Percentiles rank a stretch among this genome's conserved stretches.
Evolutionary conservation across 495 filamentous ascomycete species (phyloP).

Genomic region (Aspergillus olivimuriae): DNA sequence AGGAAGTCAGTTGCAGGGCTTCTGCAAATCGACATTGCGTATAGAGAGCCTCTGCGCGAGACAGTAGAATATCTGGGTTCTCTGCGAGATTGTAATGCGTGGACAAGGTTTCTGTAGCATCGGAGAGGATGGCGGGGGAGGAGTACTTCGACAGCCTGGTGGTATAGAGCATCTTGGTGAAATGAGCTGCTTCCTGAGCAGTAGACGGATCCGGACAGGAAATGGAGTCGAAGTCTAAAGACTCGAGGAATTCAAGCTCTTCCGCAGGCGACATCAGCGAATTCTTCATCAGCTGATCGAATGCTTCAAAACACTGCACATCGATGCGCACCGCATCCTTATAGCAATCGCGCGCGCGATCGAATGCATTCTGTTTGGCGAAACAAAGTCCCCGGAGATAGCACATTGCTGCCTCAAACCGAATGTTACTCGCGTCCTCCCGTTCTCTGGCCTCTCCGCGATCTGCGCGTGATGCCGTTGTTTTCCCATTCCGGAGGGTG

Average conservation of each 20-base stretch:
- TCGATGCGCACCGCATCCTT: conserved; percentile 95
- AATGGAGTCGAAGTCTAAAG: conserved; percentile 83
- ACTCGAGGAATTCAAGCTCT: conserved; percentile 88
- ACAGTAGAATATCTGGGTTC: conserved; percentile 88
- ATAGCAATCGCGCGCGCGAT: conserved; percentile 96
- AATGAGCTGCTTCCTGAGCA: conserved; percentile 80
- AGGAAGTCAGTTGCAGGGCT: conserved; percentile 74
- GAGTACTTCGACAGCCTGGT: conserved; percentile 95
- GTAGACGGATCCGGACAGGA: conserved; percentile 51
- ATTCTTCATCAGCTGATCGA: conserved; percentile 97
- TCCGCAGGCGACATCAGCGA: conserved; percentile 95
- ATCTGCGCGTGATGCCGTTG: conserved; percentile 42
- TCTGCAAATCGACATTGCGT: conserved; percentile 91
- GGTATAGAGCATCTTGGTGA: conserved; percentile 94
- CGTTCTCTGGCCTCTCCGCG: conserved; percentile 56
- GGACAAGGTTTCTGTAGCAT: conserved; percentile 83
- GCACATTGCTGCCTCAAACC: conserved; percentile 95
- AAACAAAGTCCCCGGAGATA: conserved; percentile 90
- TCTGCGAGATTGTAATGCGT: conserved; percentile 84
- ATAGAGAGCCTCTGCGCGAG: conserved; percentile 87
- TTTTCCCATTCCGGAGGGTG: conserved; percentile 42
- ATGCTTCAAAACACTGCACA: conserved; percentile 96
- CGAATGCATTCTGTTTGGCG: conserved; percentile 95
- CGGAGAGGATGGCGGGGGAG: conserved; percentile 72
- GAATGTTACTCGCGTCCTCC: conserved; percentile 65